phyloP scores from a whole-genome alignment of 768 basidiomycete species.

The Cubamyces lactineus region DNA sequence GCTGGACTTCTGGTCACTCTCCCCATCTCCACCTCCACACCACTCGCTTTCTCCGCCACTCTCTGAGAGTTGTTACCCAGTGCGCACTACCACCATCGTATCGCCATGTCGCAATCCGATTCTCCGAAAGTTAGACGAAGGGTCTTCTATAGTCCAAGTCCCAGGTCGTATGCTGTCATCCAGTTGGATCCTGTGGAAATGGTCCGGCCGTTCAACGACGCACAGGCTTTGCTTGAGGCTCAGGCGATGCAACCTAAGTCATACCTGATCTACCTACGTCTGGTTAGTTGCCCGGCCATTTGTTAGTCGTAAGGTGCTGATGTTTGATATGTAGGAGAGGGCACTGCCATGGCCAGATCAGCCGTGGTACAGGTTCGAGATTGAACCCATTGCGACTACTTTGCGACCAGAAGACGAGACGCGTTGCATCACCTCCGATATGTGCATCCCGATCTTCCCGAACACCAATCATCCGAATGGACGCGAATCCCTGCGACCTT shows the following conservation, averaged over 20 bases:
- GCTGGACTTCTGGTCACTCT: too few species aligned
- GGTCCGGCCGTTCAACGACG: slow-evolving; percentile 2
- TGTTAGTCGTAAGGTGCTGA: neutral
- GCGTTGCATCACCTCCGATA: neutral
- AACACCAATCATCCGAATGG: slow-evolving; percentile 3
- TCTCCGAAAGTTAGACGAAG: neutral
- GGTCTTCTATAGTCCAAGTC: neutral
- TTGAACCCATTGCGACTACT: neutral
- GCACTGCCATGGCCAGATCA: neutral
- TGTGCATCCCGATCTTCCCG: slow-evolving; percentile 6
- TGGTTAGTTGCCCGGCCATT: neutral
- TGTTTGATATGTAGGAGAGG: neutral
- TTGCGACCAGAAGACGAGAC: neutral
- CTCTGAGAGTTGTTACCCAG: too few species aligned
- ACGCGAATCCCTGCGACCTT: neutral
- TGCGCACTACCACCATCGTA: too few species aligned
- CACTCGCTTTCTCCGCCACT: too few species aligned
- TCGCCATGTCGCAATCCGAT: too few species aligned
- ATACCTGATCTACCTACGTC: neutral
- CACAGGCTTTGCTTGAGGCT: neutral
- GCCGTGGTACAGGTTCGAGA: neutral
- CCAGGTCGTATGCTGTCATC: neutral
- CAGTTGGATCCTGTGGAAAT: slow-evolving; percentile 14
- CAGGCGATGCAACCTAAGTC: neutral
- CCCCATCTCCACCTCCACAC: too few species aligned